A percentile compares a stretch with the other conserved stretches of the same genome.
Conservation (phyloP, 805 yeast species). For the Sugiyamaella qingdaonensis region DNA sequence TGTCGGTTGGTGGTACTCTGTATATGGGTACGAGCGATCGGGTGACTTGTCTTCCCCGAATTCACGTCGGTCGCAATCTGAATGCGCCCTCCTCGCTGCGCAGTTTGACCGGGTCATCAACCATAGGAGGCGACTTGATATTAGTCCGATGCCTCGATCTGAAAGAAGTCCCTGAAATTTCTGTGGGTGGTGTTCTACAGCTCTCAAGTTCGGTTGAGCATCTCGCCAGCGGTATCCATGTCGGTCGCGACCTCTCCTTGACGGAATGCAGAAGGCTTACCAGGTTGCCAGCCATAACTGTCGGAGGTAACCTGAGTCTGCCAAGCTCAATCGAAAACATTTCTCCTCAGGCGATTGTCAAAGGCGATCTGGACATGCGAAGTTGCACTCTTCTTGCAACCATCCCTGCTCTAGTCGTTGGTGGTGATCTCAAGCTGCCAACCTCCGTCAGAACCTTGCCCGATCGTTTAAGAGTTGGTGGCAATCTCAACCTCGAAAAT, state of each 20-base stretch:
- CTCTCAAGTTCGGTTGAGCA: not conserved
- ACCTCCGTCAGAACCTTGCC: not conserved
- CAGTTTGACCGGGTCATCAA: not conserved
- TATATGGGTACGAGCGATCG: not conserved
- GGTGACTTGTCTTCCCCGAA: not conserved
- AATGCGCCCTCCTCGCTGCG: not conserved
- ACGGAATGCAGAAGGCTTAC: not conserved
- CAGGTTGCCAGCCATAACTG: not conserved
- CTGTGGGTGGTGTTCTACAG: not conserved
- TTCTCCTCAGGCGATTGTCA: not conserved
- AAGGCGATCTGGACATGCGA: not conserved
- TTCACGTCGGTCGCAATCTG: not conserved
- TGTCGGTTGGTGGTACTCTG: not conserved
- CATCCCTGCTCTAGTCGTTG: not conserved
- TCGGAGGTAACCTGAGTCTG: not conserved
- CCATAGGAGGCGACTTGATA: not conserved
- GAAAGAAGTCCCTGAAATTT: not conserved
- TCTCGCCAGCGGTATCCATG: not conserved
- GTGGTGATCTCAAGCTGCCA: not conserved
- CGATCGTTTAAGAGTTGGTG: not conserved
- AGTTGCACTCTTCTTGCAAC: not conserved
- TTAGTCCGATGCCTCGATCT: not conserved
- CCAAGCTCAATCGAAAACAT: not conserved
- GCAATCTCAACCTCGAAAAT: not conserved
- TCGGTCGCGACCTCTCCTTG: not conserved